Evolutionary conservation across 208 protist species (phyloP).

Genomic region (Acanthamoeba polyphaga): DNA sequence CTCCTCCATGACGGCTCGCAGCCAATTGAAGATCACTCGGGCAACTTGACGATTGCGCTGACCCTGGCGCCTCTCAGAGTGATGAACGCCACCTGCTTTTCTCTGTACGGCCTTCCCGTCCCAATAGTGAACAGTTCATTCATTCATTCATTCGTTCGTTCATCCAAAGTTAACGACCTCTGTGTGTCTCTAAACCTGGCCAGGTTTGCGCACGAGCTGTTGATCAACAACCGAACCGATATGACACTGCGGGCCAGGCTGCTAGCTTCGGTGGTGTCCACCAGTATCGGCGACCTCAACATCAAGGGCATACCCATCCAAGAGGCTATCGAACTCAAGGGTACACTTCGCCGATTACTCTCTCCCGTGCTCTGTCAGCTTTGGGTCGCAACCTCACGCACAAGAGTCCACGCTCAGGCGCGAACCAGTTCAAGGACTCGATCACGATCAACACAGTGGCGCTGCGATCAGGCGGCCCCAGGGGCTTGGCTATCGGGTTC

Average conservation of each 20-base stretch:
- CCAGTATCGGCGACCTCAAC: slow-evolving; percentile 41
- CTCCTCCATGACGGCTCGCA: neutral
- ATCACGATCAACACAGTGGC: neutral
- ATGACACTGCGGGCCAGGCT: neutral
- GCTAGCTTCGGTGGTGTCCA: neutral
- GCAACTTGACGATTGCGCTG: neutral
- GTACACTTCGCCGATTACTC: neutral
- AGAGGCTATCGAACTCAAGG: neutral
- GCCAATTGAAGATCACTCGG: neutral
- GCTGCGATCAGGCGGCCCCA: neutral
- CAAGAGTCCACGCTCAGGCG: neutral
- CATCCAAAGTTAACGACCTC: too few relatives aligned
- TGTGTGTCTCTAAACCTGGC: too few relatives aligned
- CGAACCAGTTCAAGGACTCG: slow-evolving; percentile 45
- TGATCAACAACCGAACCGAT: neutral
- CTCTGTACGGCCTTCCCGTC: neutral
- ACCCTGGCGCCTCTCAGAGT: neutral
- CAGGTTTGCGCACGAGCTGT: neutral
- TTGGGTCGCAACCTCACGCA: neutral
- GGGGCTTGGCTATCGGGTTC: neutral
- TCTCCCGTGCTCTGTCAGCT: neutral
- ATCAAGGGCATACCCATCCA: neutral
- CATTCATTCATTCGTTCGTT: too few relatives aligned
- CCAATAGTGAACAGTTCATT: neutral
- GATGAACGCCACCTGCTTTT: neutral